A percentile compares a stretch with the other conserved stretches of the same genome.
Conservation (phyloP, 129 eudicot species). For the Oenanthe sinensis region DNA sequence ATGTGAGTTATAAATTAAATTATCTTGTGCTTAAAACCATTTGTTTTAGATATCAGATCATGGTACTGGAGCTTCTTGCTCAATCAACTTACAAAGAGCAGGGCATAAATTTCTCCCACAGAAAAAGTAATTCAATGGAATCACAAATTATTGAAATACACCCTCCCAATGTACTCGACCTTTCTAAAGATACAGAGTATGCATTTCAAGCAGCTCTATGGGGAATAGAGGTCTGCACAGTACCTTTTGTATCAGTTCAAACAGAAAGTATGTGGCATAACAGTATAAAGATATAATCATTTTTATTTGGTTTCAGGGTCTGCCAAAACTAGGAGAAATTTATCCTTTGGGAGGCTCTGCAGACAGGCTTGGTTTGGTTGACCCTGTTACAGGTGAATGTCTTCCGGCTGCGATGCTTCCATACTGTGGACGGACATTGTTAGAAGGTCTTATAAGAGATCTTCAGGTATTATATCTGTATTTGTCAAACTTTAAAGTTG, state of each 20-base stretch:
- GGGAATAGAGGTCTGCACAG: conserved; percentile 76
- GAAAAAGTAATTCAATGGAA: conserved; percentile 32
- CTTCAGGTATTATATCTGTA: conserved; percentile 67
- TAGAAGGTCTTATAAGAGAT: conserved; percentile 98
- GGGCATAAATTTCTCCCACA: conserved; percentile 33
- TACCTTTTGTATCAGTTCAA: conserved; percentile 4
- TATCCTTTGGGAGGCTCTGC: conserved; percentile 99
- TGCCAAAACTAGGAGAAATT: conserved; percentile 92
- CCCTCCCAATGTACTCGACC: conserved; percentile 75
- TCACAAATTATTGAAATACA: conserved; percentile 59
- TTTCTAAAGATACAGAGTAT: conserved; percentile 76
- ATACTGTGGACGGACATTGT: conserved; percentile 77
- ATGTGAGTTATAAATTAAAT: neutral
- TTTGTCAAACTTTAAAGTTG: neutral
- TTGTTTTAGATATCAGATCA: conserved; percentile 74
- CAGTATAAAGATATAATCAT: neutral
- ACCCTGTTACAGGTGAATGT: conserved; percentile 84
- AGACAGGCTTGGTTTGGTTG: conserved; percentile 96
- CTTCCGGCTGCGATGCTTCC: conserved; percentile 99
- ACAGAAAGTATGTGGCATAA: neutral
- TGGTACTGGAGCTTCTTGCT: conserved; percentile 74
- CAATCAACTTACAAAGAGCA: conserved; percentile 42
- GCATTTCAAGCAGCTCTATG: conserved; percentile 95
- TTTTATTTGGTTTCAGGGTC: conserved; percentile 61
- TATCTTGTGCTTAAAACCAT: neutral